Base-by-base conservation (phyloP, 2,329 filamentous ascomycete species). In the Colletotrichum gloeosporioides region DNA sequence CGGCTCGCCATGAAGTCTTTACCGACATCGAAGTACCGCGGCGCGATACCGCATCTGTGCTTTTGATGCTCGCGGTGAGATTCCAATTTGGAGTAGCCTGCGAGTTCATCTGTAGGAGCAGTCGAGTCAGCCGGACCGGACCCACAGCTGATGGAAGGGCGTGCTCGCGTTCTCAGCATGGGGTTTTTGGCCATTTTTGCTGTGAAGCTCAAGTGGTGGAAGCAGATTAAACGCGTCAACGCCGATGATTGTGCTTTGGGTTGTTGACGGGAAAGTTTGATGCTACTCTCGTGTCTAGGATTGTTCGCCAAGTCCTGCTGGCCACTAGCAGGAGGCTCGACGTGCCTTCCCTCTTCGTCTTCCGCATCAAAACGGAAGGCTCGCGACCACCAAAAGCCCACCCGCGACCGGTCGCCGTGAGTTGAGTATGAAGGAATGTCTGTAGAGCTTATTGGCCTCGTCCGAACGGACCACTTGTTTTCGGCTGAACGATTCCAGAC, bases 221-320 rank as follows among this genome's bases (percentile, higher is more conserved):
- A 44, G 36, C 18, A 18, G 9, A 49, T n/a, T 49, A 49, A n/a
- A 9, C 18, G 18, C 18, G 39, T 49, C 39, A 10, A 12, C 18
- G 6, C 12, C 18, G 9, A n/a, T 44, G 39, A 5, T n/a, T 44
- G 9, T n/a, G 2, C 12, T 44, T 44, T n/a, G 39, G 18, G 0
- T 49, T n/a, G 18, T 18, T 44, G 39, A 6, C 5, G 18, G 39
- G 18, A 44, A 44, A n/a, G 18, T 49, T 2, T 9, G 3, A n/a
- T 0, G 5, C 18, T 18, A 12, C 3, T 49, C n/a, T 49, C 39
- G 8, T 2, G 39, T 49, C 18, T 49, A 0, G 18, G 18, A 0
- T 10, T 12, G 5, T n/a, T 12, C 18, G 18, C 6, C 3, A n/a
- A n/a, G 9, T n/a, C 6, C 18, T 6, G 18, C 3, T 5, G 4